Evolutionary conservation across 2,329 filamentous ascomycete genomes (phyloP).

Genomic region (Colletotrichum sp.): DNA sequence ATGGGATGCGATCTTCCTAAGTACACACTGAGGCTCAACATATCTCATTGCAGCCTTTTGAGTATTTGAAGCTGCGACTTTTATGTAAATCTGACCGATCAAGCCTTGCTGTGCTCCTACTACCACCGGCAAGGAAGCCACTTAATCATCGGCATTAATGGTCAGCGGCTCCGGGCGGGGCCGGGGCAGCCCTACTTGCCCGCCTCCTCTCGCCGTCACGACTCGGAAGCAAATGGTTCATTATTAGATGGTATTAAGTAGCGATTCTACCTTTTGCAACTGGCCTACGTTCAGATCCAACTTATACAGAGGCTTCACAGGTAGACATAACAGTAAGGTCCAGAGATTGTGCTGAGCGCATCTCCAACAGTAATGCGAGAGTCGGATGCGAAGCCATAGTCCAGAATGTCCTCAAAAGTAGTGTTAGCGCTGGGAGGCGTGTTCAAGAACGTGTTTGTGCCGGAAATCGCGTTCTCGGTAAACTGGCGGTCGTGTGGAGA

Average conservation of each 20-base stretch:
- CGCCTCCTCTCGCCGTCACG: background rate
- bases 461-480: slow-evolving; percentile 23
- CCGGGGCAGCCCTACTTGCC: background rate
- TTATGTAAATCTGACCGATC: background rate
- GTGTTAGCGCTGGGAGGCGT: slow-evolving; percentile 25
- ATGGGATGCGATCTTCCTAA: background rate
- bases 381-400: slow-evolving; percentile 26
- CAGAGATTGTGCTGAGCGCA: slow-evolving; percentile 26
- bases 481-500: slow-evolving; percentile 27
- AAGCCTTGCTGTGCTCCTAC: background rate
- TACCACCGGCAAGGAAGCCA: background rate
- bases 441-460: slow-evolving; percentile 28
- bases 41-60: background rate
- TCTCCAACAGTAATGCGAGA: slow-evolving; percentile 24
- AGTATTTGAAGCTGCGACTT: background rate
- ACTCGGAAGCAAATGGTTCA: background rate
- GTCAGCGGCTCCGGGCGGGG: background rate
- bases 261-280: background rate
- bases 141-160: background rate
- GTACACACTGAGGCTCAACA: background rate
- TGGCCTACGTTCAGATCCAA: background rate
- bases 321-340: slow-evolving; percentile 33
- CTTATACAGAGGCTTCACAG: background rate
- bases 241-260: background rate
- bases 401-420: slow-evolving; percentile 25